Conservation (phyloP, 805 yeast genomes). For the Monosporozyma servazzii region DNA sequence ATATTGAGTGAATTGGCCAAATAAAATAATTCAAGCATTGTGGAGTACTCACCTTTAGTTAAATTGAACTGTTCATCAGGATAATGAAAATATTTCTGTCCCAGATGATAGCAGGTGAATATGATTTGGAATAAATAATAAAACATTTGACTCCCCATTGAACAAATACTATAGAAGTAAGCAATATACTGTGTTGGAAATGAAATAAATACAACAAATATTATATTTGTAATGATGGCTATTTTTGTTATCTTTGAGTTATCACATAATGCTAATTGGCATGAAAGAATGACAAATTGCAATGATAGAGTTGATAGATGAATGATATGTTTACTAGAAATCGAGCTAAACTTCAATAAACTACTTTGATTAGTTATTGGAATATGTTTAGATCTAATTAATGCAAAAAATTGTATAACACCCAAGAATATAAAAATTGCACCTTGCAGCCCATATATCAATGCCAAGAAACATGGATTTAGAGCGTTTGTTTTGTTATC, state of each 20-base stretch:
- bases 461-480: conserved; percentile 28
- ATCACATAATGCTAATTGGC: conserved; percentile 7
- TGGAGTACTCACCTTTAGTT: conserved; percentile 12
- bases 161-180: conserved; percentile 24
- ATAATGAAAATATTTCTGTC: conserved; percentile 17
- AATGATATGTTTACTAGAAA: conserved; percentile 12
- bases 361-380: conserved; percentile 13
- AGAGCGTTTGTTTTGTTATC: conserved; percentile 29
- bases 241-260: conserved; percentile 9
- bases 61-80: conserved; percentile 16
- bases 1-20: conserved; percentile 28
- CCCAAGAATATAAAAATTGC: conserved; percentile 18
- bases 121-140: conserved; percentile 18
- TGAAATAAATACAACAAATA: conserved; percentile 16
- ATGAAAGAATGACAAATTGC: conserved; percentile 10
- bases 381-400: conserved; percentile 10
- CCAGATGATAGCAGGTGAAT: conserved; percentile 15
- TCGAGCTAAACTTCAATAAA: conserved; percentile 4
- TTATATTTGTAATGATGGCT: conserved; percentile 13
- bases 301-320: conserved; percentile 19
- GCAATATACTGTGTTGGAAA: conserved; percentile 23
- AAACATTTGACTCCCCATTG: conserved; percentile 24
- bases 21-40: conserved; percentile 23
- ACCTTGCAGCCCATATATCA: conserved; percentile 10
- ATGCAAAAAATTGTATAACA: conserved; percentile 13